A percentile compares a stretch with the other conserved stretches of the same genome.
Conservation (phyloP, 495 filamentous ascomycete species). For the Astrothelium subdiscretum region DNA sequence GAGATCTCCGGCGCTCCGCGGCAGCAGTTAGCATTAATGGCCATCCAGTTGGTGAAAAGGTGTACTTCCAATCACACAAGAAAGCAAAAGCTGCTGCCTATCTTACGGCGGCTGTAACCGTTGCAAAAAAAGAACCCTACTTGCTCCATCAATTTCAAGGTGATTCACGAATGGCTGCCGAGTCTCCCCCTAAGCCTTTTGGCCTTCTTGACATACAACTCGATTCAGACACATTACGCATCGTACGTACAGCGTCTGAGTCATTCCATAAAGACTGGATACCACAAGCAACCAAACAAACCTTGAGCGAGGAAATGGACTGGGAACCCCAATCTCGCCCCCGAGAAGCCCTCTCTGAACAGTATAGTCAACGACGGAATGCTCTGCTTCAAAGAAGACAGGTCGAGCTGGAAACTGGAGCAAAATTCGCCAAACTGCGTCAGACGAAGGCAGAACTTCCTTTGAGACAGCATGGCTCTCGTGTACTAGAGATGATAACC, state of each 20-base stretch:
- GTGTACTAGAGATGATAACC: conserved; percentile 38
- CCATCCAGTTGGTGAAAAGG: conserved; percentile 23
- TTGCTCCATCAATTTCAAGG: conserved; percentile 27
- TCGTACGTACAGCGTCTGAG: conserved; percentile 28
- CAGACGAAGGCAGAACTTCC: conserved; percentile 35
- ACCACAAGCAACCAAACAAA: background rate
- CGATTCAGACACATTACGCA: conserved; percentile 27
- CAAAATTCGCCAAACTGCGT: conserved; percentile 24
- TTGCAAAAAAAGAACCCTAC: conserved; percentile 27
- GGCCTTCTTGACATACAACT: conserved; percentile 22
- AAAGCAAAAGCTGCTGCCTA: conserved; percentile 29
- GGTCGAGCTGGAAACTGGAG: conserved; percentile 22
- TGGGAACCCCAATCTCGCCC: background rate
- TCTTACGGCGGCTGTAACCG: conserved; percentile 32
- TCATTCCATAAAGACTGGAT: background rate
- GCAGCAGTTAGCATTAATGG: conserved; percentile 26
- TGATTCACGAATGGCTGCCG: background rate
- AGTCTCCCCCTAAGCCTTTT: conserved; percentile 26
- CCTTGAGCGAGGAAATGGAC: background rate
- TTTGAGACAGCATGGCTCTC: conserved; percentile 34
- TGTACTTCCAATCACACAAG: conserved; percentile 30
- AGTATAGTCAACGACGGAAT: conserved; percentile 14
- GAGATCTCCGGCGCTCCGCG: background rate
- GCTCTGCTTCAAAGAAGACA: conserved; percentile 21
- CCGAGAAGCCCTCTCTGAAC: conserved; percentile 4